A percentile compares a stretch with the other conserved stretches of the same genome.
Evolutionary conservation across 2,329 filamentous ascomycete species (phyloP).

Genomic region (Didymella keratinophila): DNA sequence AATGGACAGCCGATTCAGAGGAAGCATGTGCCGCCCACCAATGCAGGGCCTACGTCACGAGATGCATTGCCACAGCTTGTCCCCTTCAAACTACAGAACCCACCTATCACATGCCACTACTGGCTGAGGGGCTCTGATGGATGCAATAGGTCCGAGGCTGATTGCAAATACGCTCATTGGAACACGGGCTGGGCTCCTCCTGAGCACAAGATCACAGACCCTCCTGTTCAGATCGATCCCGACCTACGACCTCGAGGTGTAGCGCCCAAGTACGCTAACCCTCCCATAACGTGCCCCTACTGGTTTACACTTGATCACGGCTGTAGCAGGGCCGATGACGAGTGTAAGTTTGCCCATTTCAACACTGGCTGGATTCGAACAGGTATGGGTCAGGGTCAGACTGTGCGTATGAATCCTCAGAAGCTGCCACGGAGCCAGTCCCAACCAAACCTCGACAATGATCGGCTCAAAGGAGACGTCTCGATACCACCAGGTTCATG

Average conservation of each 20-base stretch:
- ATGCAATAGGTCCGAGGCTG: constrained; percentile 24
- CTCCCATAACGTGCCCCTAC: constrained; percentile 26
- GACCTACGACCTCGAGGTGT: constrained; percentile 1
- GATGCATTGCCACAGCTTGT: background rate
- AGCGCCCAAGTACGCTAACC: constrained; percentile 7
- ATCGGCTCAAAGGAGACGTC: too few species aligned
- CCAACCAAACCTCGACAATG: background rate
- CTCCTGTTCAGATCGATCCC: constrained; percentile 23
- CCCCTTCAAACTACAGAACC: constrained; percentile 20
- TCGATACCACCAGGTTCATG: background rate
- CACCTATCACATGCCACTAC: constrained; percentile 31
- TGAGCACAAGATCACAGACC: background rate
- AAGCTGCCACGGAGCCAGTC: background rate
- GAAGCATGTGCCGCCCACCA: background rate
- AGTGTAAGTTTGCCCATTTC: constrained; percentile 35
- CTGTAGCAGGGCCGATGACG: constrained; percentile 26
- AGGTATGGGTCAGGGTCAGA: background rate
- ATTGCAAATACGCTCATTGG: constrained; percentile 31
- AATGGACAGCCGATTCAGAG: background rate
- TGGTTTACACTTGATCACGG: constrained; percentile 24
- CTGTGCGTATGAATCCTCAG: too few species aligned
- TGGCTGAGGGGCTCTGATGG: constrained; percentile 27
- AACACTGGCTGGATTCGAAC: constrained; percentile 34
- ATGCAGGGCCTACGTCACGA: background rate
- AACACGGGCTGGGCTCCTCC: constrained; percentile 31